Evolutionary conservation across 2,329 filamentous ascomycete species (phyloP).

Genomic region (Aspergillus udagawae): DNA sequence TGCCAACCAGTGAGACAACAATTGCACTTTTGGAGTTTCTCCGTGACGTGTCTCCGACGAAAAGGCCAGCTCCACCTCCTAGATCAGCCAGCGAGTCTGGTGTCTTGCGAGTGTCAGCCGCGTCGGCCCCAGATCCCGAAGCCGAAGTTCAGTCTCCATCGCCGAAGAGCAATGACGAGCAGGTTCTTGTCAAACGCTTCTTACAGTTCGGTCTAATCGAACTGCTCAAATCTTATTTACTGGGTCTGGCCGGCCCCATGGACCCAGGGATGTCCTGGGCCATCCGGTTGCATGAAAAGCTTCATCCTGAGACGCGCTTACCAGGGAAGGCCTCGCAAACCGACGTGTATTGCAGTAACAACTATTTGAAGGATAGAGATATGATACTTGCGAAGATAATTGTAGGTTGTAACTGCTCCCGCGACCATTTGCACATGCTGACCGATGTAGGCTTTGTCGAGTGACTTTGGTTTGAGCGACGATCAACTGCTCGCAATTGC

Average conservation of each 20-base stretch:
- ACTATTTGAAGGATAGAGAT: conserved; percentile 49
- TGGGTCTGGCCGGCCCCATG: conserved; percentile 34
- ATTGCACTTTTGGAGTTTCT: conserved; percentile 55
- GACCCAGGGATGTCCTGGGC: conserved; percentile 43
- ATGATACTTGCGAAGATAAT: conserved; percentile 56
- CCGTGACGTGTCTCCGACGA: conserved; percentile 54
- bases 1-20: conserved; percentile 55
- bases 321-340: conserved; percentile 48
- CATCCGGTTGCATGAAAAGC: conserved; percentile 53
- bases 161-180: conserved; percentile 44
- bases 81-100: conserved; percentile 50
- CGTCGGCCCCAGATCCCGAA: conserved; percentile 55
- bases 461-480: conserved; percentile 50
- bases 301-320: conserved; percentile 50
- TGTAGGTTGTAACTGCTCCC: conserved; percentile 24
- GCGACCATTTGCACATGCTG: not conserved
- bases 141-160: conserved; percentile 42
- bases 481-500: conserved; percentile 46
- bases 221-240: conserved; percentile 57
- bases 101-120: conserved; percentile 27
- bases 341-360: conserved; percentile 48
- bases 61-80: conserved; percentile 57
- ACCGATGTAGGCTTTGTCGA: conserved; percentile 44
- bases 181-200: conserved; percentile 49
- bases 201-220: conserved; percentile 62